phyloP scores from a whole-genome alignment of 176 grass and related monocot genomes.

The Rhynchospora tenuis region DNA sequence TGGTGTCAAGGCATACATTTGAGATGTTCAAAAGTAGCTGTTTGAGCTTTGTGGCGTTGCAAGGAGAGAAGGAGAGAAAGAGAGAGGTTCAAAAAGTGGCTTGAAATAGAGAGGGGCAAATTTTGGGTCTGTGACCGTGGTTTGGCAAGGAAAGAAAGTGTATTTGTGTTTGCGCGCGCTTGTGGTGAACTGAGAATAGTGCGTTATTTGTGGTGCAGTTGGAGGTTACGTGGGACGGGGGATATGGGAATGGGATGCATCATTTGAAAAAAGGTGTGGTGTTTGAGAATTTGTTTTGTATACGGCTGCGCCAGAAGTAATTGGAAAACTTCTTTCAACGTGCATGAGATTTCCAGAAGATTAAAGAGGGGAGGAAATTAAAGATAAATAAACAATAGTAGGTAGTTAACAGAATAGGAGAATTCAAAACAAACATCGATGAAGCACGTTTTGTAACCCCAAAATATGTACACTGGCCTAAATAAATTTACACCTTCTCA shows the following conservation, averaged over 20 bases:
- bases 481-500: no score
- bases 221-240: constrained; percentile 52
- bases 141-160: not conserved
- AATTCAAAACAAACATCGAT: no score
- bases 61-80: not conserved
- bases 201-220: constrained; percentile 37
- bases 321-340: no score
- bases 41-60: not conserved
- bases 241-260: not conserved
- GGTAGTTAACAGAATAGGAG: no score
- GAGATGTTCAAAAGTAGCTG: not conserved
- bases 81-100: not conserved
- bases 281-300: not conserved
- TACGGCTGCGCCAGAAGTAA: not conserved
- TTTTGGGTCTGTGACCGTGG: not conserved
- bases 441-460: no score
- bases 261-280: constrained; percentile 7
- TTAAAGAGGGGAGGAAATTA: no score
- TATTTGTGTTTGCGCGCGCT: not conserved
- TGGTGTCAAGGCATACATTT: constrained; percentile 47
- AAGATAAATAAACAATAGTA: no score
- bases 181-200: constrained; percentile 32
- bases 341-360: no score
- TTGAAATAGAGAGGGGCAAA: not conserved
- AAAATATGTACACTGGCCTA: no score